These are phyloP conservation scores for Verticillium albo-atrum DNA, from an alignment of 2,329 filamentous ascomycete species.

Conservation along the genomic window DNA sequence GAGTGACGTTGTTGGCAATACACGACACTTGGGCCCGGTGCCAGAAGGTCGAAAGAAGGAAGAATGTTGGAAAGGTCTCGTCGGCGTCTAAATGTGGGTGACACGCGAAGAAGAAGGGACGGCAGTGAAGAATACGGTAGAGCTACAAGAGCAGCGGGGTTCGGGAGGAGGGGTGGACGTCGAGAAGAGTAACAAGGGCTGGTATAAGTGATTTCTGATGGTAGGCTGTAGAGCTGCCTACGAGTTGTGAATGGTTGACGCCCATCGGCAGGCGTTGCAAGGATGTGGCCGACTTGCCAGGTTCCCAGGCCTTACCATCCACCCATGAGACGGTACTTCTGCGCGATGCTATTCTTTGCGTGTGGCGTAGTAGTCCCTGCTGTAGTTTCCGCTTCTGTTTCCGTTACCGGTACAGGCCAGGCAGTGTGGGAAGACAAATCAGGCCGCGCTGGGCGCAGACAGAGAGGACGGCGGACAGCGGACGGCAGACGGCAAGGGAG, in stretches of 20 bases:
- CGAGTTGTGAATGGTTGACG: slow-evolving; percentile 3
- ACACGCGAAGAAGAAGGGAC: background rate
- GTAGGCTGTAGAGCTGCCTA: background rate
- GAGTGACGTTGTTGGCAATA: background rate
- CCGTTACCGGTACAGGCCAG: background rate
- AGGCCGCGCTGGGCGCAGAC: background rate
- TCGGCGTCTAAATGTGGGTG: background rate
- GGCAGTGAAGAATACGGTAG: background rate
- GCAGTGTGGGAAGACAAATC: slow-evolving; percentile 19
- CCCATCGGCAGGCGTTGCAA: slow-evolving; percentile 1
- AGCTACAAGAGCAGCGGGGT: background rate
- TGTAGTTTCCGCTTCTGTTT: background rate
- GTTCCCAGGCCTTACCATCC: background rate
- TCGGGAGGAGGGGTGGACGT: background rate
- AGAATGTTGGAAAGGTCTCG: background rate
- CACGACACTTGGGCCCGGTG: background rate
- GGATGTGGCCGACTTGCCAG: background rate
- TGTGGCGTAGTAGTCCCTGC: slow-evolving; percentile 10
- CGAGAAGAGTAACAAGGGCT: background rate
- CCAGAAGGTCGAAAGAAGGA: background rate
- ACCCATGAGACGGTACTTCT: background rate
- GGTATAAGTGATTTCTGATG: slow-evolving; percentile 1
- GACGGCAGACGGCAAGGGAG: no score
- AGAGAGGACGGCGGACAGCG: background rate
- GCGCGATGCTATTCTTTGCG: slow-evolving; percentile 11